Base-by-base conservation (phyloP, 345 rosid genomes). In the Moringa oleifera region DNA sequence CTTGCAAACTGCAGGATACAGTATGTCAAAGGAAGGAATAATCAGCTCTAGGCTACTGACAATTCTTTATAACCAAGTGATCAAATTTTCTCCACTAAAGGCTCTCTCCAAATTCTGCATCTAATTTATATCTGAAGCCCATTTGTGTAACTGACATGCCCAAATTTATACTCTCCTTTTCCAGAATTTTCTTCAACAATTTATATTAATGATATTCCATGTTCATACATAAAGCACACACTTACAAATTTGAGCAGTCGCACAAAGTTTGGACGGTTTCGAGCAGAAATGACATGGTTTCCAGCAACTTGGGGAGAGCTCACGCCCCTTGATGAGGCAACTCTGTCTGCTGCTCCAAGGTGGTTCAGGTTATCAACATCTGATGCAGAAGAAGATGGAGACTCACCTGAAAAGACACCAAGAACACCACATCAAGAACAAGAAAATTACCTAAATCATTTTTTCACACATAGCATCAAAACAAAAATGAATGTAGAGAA, bases 321-420 rank as follows among this genome's bases (percentile, higher is more conserved):
- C 53, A 80, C 74, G 59, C 90, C 83, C 70, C 84, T 95, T 64
- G 95, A 77, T 36, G 70, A 59, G 60, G 77, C 73, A 75, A 76
- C 79, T 77, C 80, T 87, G 65, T 91, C 96, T 45, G 63, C 76
- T 66, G 84, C 64, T 72, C 86, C 75, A 63, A 84, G 79, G 71
- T 88, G 85, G 73, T 91, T 91, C 75, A 89, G 78, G 69, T 95
- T 91, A 77, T 91, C 97, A 51, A 95, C 80, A 73, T 91, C 95
- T 45, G 99, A 95, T 50, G 94, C 99, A 75, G 99, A 88, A 50
- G 99, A 95, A 63, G 97, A 89, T 70, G 99, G 96, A 70, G 99
- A 95, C 73, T 91, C 99, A 21, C 95, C 99, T 95, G 57, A 62
- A 57, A 33, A 65, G 45, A 57, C 49, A 60, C 61, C 59, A 70